Conservation (phyloP, 2,329 filamentous ascomycete species). For the Acrodontium crateriforme region DNA sequence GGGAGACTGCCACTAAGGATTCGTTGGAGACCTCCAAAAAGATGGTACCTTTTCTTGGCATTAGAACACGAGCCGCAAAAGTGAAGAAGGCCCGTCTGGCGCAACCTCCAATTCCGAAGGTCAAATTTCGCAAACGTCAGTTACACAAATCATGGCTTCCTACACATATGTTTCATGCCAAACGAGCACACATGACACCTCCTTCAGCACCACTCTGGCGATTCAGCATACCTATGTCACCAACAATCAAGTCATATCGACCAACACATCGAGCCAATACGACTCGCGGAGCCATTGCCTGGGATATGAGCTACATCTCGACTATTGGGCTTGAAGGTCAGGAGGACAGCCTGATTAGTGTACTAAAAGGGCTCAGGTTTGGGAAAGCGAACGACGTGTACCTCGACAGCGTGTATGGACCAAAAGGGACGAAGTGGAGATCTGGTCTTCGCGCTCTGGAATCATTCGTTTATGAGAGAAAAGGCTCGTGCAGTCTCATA, state of each 20-base stretch:
- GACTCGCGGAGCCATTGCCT: constrained; percentile 63
- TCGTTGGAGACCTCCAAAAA: not conserved
- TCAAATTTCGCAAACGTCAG: constrained; percentile 74
- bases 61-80: constrained; percentile 40
- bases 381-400: too few species aligned
- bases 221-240: constrained; percentile 71
- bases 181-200: constrained; percentile 76
- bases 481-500: constrained; percentile 43
- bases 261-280: constrained; percentile 70
- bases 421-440: constrained; percentile 58
- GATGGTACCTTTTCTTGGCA: too few species aligned
- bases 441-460: constrained; percentile 43
- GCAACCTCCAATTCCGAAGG: constrained; percentile 44
- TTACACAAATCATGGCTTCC: constrained; percentile 85
- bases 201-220: constrained; percentile 74
- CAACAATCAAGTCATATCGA: constrained; percentile 80
- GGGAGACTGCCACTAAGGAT: not conserved
- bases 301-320: constrained; percentile 91
- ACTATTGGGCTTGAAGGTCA: constrained; percentile 66
- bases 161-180: constrained; percentile 87
- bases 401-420: constrained; percentile 40
- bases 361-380: constrained; percentile 53
- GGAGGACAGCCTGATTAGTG: constrained; percentile 46
- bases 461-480: constrained; percentile 44
- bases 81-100: constrained; percentile 56